These are phyloP conservation scores for Arxiozyma heterogenica DNA, from an alignment of 1,139 yeast genomes.

Conservation along the genomic window DNA sequence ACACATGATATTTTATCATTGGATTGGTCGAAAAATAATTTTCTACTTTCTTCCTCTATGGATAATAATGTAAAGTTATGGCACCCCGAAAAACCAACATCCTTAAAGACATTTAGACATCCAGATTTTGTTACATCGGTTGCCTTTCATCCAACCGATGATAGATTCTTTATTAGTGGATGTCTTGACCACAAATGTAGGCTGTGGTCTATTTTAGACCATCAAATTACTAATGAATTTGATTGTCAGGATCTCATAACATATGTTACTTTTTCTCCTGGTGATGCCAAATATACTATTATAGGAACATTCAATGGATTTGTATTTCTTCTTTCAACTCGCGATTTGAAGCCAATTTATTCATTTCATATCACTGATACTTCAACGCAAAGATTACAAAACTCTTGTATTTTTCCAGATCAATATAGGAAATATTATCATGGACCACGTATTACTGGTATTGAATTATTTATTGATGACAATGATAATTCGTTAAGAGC, in stretches of 20 bases:
- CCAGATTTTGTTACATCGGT: slow-evolving; percentile 79
- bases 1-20: slow-evolving; percentile 58
- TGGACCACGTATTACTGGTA: slow-evolving; percentile 47
- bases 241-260: slow-evolving; percentile 29
- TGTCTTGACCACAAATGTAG: slow-evolving; percentile 69
- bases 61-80: slow-evolving; percentile 77
- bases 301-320: slow-evolving; percentile 82
- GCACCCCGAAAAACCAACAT: slow-evolving; percentile 67
- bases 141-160: slow-evolving; percentile 78
- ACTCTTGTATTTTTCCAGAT: slow-evolving; percentile 1
- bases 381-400: slow-evolving; percentile 13
- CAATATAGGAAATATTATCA: slow-evolving; percentile 15
- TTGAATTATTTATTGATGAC: slow-evolving; percentile 31
- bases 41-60: slow-evolving; percentile 72
- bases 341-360: slow-evolving; percentile 48
- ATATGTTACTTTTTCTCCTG: slow-evolving; percentile 23
- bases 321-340: slow-evolving; percentile 52
- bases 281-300: slow-evolving; percentile 48
- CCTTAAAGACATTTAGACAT: slow-evolving; percentile 60
- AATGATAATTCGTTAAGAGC: slow-evolving; percentile 30
- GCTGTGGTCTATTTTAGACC: slow-evolving; percentile 79
- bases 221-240: slow-evolving; percentile 35
- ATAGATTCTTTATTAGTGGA: slow-evolving; percentile 78
- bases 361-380: slow-evolving; percentile 46
- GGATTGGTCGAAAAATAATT: slow-evolving; percentile 86